Conservation (phyloP, 2,329 filamentous ascomycete genomes). For the Monilinia vaccinii-corymbosi region DNA sequence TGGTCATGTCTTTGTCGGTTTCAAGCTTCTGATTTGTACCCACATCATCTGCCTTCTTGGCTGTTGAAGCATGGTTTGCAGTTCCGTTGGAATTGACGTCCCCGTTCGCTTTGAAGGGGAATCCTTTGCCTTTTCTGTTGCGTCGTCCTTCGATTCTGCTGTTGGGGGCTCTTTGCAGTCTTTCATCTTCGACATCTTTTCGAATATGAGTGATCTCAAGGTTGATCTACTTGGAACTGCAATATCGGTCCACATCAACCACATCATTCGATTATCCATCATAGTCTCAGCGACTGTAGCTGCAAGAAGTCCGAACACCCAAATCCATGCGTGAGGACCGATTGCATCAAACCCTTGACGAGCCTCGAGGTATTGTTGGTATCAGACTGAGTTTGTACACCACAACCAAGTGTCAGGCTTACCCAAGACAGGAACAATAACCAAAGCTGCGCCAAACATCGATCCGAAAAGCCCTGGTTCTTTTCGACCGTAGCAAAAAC, state of each 20-base stretch:
- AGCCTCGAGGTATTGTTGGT: conserved; percentile 14
- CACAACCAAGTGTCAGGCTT: conserved; percentile 27
- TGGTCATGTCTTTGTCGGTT: conserved; percentile 60
- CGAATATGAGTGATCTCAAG: conserved; percentile 61
- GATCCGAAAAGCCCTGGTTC: conserved; percentile 2
- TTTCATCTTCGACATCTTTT: conserved; percentile 65
- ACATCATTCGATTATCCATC: conserved; percentile 17
- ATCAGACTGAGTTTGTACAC: neutral
- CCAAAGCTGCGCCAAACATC: conserved; percentile 45
- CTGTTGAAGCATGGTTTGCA: neutral
- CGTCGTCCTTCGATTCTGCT: conserved; percentile 4
- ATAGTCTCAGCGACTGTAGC: conserved; percentile 13
- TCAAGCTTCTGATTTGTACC: conserved; percentile 29
- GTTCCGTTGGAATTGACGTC: neutral
- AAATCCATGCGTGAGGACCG: conserved; percentile 16
- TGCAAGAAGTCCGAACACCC: conserved; percentile 14
- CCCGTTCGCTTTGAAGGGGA: neutral
- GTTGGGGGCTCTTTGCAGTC: conserved; percentile 45
- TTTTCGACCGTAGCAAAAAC: conserved; percentile 39
- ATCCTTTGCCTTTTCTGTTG: conserved; percentile 5
- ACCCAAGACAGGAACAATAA: conserved; percentile 53
- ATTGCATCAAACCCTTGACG: conserved; percentile 13
- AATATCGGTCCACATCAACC: conserved; percentile 17
- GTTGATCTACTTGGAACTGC: conserved; percentile 52
- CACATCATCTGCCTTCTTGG: conserved; percentile 3